Percentiles rank a stretch among this genome's conserved stretches.
Conservation (phyloP, 495 filamentous ascomycete genomes). For the Neurospora sp. region DNA sequence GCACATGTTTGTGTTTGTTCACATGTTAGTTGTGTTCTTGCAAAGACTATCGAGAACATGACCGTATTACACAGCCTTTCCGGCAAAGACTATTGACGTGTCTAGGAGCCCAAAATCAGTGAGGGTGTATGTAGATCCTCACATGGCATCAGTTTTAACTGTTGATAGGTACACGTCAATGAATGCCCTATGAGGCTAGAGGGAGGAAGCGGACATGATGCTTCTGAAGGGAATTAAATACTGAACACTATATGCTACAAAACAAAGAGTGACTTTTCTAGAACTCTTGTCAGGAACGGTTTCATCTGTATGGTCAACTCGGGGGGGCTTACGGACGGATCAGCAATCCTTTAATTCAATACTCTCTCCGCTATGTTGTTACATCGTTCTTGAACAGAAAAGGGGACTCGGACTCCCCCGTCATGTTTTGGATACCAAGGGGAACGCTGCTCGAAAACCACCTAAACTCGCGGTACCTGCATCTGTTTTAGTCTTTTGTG, state of each 20-base stretch:
- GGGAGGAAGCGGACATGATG: background rate
- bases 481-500: background rate
- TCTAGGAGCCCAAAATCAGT: background rate
- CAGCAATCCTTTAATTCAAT: background rate
- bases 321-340: background rate
- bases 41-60: background rate
- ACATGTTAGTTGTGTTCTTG: background rate
- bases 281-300: background rate
- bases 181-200: background rate
- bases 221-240: background rate
- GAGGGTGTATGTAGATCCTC: background rate
- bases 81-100: background rate
- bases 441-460: background rate
- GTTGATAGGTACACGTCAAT: background rate
- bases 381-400: background rate
- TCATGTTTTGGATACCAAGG: background rate
- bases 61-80: background rate
- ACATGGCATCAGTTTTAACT: background rate
- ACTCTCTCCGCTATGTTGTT: background rate
- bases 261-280: background rate
- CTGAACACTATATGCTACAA: background rate
- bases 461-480: background rate
- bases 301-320: background rate
- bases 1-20: background rate
- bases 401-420: background rate